These are phyloP conservation scores for Dioscorea cayenensis DNA, from an alignment of 116 monocot genomes.

Conservation along the genomic window DNA sequence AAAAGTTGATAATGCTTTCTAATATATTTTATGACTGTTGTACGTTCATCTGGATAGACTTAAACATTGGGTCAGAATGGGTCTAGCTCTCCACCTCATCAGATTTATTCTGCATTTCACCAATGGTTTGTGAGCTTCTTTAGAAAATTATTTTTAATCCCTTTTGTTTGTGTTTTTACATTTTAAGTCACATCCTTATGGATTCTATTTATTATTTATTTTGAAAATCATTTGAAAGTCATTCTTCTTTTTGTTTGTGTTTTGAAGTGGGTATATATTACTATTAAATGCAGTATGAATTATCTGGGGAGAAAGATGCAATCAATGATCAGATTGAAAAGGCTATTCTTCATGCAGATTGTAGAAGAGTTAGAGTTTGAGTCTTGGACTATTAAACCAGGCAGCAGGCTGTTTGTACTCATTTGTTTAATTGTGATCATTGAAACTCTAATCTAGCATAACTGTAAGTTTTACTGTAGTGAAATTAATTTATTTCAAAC, in stretches of 20 bases:
- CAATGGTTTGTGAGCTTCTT: slow-evolving; percentile 33
- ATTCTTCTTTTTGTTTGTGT: not conserved
- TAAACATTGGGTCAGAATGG: slow-evolving; percentile 62
- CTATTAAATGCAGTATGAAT: too few species aligned
- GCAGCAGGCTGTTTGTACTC: too few species aligned
- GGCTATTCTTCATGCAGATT: too few species aligned
- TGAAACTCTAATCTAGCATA: too few species aligned
- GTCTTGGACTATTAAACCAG: too few species aligned
- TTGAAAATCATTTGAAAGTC: not conserved
- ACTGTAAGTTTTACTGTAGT: too few species aligned
- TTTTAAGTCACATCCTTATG: not conserved
- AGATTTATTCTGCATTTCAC: slow-evolving; percentile 70
- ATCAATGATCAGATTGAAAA: too few species aligned
- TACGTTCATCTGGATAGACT: slow-evolving; percentile 60
- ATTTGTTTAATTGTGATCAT: too few species aligned
- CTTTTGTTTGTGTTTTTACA: not conserved
- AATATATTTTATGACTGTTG: slow-evolving; percentile 1
- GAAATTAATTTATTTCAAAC: too few species aligned
- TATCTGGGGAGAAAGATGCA: too few species aligned
- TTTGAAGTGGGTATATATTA: too few species aligned
- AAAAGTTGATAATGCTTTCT: not conserved
- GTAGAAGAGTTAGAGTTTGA: too few species aligned
- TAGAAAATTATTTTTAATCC: not conserved
- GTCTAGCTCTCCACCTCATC: slow-evolving; percentile 42
- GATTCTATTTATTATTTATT: not conserved